Conservation (phyloP, 257 asterid species). For the Plectranthus barbatus region DNA sequence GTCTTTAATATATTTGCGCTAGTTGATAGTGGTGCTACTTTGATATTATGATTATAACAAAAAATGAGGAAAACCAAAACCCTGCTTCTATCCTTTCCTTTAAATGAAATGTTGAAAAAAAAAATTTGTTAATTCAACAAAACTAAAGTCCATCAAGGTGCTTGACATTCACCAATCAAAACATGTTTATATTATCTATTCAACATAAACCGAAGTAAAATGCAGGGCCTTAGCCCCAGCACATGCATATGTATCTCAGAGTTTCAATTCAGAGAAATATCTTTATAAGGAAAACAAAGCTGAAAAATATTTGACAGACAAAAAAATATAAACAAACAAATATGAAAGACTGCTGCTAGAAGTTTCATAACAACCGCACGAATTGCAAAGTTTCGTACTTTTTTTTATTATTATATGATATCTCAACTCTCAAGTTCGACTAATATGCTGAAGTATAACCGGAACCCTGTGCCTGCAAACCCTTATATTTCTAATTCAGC, state of each 20-base stretch:
- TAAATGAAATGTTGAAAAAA: background rate
- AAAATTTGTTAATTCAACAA: background rate
- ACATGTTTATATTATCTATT: background rate
- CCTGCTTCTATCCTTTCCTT: background rate
- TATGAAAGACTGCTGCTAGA: background rate
- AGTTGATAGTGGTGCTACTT: constrained; percentile 5
- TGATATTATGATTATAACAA: background rate
- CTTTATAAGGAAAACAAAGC: background rate
- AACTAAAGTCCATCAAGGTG: background rate
- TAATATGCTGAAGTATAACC: background rate
- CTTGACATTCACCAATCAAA: no score
- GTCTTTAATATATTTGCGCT: background rate
- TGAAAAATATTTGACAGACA: no score
- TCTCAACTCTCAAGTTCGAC: background rate
- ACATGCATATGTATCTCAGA: background rate
- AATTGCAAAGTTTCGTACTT: background rate
- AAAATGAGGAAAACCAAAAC: background rate
- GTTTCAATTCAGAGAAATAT: background rate
- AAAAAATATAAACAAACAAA: no score
- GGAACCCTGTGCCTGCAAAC: background rate
- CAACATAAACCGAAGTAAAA: background rate
- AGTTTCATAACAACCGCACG: background rate
- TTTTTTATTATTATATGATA: background rate
- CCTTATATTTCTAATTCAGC: background rate
- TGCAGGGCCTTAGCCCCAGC: background rate